phyloP scores from a whole-genome alignment of 179 eudicot species.

The Patellifolia procumbens region DNA sequence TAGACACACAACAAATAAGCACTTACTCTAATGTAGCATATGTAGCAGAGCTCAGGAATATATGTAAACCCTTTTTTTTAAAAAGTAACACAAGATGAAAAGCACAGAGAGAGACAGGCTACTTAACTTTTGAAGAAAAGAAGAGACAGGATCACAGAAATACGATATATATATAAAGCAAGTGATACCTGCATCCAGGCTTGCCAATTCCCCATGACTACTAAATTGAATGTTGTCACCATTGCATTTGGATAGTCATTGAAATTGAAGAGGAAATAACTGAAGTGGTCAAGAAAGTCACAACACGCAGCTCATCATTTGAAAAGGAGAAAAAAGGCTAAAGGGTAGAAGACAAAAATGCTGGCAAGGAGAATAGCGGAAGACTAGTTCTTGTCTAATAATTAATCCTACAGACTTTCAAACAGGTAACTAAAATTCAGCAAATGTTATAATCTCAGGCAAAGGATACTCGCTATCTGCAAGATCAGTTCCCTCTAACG shows the following conservation, averaged over 20 bases:
- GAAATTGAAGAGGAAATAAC: slow-evolving; percentile 92
- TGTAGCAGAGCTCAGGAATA: neutral
- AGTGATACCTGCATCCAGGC: slow-evolving; percentile 88
- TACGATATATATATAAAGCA: neutral
- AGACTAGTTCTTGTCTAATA: neutral
- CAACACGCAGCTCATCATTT: slow-evolving; percentile 6
- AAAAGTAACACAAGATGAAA: neutral
- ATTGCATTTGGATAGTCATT: slow-evolving; percentile 97
- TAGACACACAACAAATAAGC: neutral
- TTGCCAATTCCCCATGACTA: slow-evolving; percentile 96
- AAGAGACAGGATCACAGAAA: too few species aligned
- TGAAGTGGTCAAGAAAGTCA: slow-evolving; percentile 55
- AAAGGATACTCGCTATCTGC: slow-evolving; percentile 90
- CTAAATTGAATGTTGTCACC: slow-evolving; percentile 93
- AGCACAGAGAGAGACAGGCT: neutral
- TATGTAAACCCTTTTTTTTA: neutral
- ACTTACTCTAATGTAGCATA: neutral
- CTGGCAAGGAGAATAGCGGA: neutral
- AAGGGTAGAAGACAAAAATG: neutral
- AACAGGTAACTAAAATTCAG: neutral
- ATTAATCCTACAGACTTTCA: neutral
- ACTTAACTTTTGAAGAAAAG: too few species aligned
- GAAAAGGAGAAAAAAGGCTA: neutral
- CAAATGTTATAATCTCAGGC: slow-evolving; percentile 7
- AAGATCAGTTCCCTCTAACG: slow-evolving; percentile 64